A percentile compares a stretch with the other conserved stretches of the same genome.
Evolutionary conservation across 164 flowering plant genomes (phyloP).

Genomic region (Vitis vinifera): ASM3070453v1 NC_081818.1:7176001-7176500

Average conservation of each 20-base stretch:
- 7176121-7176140: constrained; percentile 28
- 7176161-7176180: constrained; percentile 39
- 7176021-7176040: constrained; percentile 35
- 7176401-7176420: constrained; percentile 38
- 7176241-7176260: constrained; percentile 35
- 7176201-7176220: constrained; percentile 51
- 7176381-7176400: constrained; percentile 37
- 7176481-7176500: constrained; percentile 49
- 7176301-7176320: constrained; percentile 53
- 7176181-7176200: constrained; percentile 44
- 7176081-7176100: constrained; percentile 44
- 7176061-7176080: constrained; percentile 34
- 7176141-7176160: constrained; percentile 35
- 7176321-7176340: constrained; percentile 43
- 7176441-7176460: constrained; percentile 45
- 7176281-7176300: constrained; percentile 47
- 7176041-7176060: constrained; percentile 30
- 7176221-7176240: constrained; percentile 36
- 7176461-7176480: constrained; percentile 47
- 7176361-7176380: constrained; percentile 41
- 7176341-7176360: constrained; percentile 44
- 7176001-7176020: neutral
- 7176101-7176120: constrained; percentile 34
- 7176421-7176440: constrained; percentile 50
- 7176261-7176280: constrained; percentile 42